Conservation (phyloP, 805 yeast genomes). For the Barnettozyma vustinii region DNA sequence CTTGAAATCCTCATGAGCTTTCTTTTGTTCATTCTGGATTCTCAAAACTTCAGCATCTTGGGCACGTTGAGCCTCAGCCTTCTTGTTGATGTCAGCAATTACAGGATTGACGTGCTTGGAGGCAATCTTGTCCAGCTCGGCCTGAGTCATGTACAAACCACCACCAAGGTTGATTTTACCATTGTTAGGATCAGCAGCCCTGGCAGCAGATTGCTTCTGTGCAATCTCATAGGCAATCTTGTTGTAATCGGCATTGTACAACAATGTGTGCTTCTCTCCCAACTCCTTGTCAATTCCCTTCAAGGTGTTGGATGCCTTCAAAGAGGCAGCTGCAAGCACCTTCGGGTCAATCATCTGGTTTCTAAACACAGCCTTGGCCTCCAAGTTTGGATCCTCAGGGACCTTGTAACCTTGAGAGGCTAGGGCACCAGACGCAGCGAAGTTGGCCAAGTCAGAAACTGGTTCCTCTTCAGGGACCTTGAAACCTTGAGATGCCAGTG, state of each 20-base stretch:
- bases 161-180: conserved; percentile 80
- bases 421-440: conserved; percentile 51
- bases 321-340: conserved; percentile 46
- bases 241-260: conserved; percentile 51
- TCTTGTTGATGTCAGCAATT: conserved; percentile 60
- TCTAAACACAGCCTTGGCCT: conserved; percentile 30
- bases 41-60: conserved; percentile 41
- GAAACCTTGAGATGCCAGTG: conserved; percentile 4
- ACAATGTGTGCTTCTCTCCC: conserved; percentile 32
- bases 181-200: conserved; percentile 34
- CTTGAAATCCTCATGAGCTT: conserved; percentile 37
- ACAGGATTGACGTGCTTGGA: conserved; percentile 78
- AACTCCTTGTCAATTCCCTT: conserved; percentile 36
- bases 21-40: conserved; percentile 31
- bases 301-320: conserved; percentile 40
- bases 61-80: conserved; percentile 65
- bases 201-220: conserved; percentile 55
- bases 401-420: conserved; percentile 42
- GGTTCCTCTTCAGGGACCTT: not conserved
- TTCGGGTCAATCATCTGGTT: conserved; percentile 36
- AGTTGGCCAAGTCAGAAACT: conserved; percentile 36
- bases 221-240: conserved; percentile 75
- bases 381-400: conserved; percentile 39
- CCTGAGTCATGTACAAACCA: conserved; percentile 70
- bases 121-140: conserved; percentile 78